These are phyloP conservation scores for Cytospora piceicola DNA, from an alignment of 2,329 filamentous ascomycete species.

Conservation along the genomic window DNA sequence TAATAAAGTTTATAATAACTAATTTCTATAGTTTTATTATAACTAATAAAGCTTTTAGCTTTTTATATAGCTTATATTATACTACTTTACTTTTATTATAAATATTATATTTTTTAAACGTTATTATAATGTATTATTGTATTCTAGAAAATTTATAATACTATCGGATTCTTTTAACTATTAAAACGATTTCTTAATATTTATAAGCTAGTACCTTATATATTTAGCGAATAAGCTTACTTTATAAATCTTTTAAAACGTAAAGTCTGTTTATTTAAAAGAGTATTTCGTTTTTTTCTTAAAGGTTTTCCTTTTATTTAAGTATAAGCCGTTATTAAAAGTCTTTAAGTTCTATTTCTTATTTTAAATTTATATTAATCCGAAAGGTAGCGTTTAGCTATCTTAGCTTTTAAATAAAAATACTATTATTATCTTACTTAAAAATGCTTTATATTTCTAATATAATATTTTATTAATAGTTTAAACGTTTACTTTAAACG, in stretches of 20 bases:
- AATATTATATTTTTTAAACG: background rate
- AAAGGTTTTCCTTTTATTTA: background rate
- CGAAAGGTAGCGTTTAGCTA: background rate
- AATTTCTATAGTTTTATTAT: background rate
- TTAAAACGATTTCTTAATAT: conserved; percentile 10
- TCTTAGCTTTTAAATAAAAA: background rate
- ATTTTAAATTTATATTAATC: background rate
- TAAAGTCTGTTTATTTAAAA: background rate
- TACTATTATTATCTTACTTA: background rate
- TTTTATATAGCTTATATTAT: background rate
- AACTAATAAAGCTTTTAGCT: background rate
- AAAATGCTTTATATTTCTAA: background rate
- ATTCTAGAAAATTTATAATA: conserved; percentile 8
- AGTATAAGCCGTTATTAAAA: background rate
- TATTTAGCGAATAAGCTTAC: background rate
- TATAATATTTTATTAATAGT: background rate
- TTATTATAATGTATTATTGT: background rate
- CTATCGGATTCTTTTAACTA: background rate
- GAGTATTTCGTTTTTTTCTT: background rate
- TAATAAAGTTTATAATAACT: conserved; percentile 11
- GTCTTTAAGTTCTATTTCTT: background rate
- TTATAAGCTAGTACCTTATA: conserved; percentile 1
- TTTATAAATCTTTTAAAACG: background rate
- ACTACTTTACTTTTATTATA: background rate
- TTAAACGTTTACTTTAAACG: background rate